Percentiles rank a stretch among this genome's conserved stretches.
Evolutionary conservation across 164 flowering plant species (phyloP).

Genomic region (Echeveria elegans): DNA sequence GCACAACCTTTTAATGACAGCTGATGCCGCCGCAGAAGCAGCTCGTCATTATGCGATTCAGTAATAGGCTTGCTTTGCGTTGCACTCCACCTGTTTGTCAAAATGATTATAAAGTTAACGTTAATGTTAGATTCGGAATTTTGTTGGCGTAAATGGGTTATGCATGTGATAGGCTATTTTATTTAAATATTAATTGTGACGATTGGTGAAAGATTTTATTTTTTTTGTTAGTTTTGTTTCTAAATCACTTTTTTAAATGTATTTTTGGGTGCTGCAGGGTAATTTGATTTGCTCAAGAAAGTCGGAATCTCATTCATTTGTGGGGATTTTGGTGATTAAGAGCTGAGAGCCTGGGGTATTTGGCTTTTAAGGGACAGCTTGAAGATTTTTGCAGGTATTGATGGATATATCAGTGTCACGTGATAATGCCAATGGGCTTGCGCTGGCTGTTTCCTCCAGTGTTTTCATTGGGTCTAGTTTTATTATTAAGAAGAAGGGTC

Average conservation of each 20-base stretch:
- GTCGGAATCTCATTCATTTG: neutral
- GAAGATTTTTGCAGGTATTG: neutral
- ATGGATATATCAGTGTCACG: constrained; percentile 21
- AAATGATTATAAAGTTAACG: neutral
- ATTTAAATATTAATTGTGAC: neutral
- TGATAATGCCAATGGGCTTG: constrained; percentile 63
- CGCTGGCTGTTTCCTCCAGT: constrained; percentile 75
- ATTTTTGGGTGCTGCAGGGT: neutral
- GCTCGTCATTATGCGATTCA: neutral
- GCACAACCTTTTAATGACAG: no score
- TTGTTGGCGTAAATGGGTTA: neutral
- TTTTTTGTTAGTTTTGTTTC: neutral
- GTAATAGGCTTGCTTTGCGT: neutral
- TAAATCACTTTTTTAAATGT: neutral
- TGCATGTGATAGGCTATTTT: neutral
- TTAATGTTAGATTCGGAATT: neutral
- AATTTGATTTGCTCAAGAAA: neutral
- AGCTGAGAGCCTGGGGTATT: neutral
- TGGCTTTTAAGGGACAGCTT: neutral
- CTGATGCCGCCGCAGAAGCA: neutral
- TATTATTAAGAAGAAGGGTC: constrained; percentile 82
- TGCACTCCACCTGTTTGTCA: neutral
- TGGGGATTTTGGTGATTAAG: neutral
- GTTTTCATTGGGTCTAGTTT: constrained; percentile 83
- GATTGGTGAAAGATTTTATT: neutral